These are phyloP conservation scores for Fraxinus quadrangulata DNA, from an alignment of 257 asterid genomes.

Conservation along the genomic window DNA sequence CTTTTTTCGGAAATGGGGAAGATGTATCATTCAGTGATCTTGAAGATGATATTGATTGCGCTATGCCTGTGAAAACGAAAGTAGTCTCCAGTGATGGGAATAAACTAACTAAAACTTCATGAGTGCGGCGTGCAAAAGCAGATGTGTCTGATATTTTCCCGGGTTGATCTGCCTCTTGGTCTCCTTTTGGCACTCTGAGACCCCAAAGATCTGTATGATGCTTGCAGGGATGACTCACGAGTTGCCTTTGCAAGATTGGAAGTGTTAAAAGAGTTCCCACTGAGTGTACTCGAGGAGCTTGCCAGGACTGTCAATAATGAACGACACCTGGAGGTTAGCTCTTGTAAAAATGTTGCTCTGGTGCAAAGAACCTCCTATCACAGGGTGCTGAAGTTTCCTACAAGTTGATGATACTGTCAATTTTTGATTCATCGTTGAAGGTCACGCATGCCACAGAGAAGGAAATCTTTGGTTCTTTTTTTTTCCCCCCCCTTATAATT, in stretches of 20 bases:
- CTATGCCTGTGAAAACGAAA: constrained; percentile 51
- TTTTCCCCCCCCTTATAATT: neutral
- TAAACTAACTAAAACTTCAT: constrained; percentile 35
- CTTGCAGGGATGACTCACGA: constrained; percentile 15
- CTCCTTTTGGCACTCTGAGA: constrained; percentile 9
- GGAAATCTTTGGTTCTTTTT: constrained; percentile 17
- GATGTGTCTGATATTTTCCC: neutral
- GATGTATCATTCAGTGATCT: constrained; percentile 97
- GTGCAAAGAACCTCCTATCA: constrained; percentile 13
- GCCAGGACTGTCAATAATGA: constrained; percentile 13
- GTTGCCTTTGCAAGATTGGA: constrained; percentile 20
- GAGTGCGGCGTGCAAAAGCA: constrained; percentile 21
- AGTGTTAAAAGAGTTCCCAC: constrained; percentile 5
- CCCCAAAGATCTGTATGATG: constrained; percentile 13
- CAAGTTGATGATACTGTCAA: constrained; percentile 14
- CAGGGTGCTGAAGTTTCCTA: constrained; percentile 22
- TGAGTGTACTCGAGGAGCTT: constrained; percentile 11
- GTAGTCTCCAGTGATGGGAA: constrained; percentile 36
- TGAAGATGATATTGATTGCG: constrained; percentile 76
- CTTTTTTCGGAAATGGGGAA: constrained; percentile 60
- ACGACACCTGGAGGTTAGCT: neutral
- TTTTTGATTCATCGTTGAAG: constrained; percentile 14
- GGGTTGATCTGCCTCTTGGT: constrained; percentile 9
- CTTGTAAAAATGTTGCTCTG: constrained; percentile 12
- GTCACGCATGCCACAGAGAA: constrained; percentile 24